These are phyloP conservation scores for Auricularia auricula-judae DNA, from an alignment of 768 basidiomycete genomes.

Conservation along the genomic window DNA sequence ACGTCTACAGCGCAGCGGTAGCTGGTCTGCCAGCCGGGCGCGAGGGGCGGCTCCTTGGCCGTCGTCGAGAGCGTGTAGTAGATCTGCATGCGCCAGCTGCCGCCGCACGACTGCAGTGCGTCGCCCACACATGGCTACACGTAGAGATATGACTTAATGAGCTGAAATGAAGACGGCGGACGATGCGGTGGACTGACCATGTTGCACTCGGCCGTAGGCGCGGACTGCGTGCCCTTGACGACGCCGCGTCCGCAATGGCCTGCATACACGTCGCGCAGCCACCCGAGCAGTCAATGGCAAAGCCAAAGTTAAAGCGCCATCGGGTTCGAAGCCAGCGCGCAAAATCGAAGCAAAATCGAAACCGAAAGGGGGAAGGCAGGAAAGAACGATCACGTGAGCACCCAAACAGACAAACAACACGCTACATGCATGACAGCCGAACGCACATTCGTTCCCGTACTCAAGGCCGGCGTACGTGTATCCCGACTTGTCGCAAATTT, in stretches of 20 bases:
- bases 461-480: background rate
- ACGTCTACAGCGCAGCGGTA: background rate
- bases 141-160: background rate
- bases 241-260: background rate
- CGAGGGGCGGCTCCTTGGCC: background rate
- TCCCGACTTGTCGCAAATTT: background rate
- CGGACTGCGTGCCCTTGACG: background rate
- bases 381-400: background rate
- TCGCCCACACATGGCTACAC: background rate
- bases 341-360: too few species aligned
- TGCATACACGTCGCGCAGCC: background rate
- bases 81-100: background rate
- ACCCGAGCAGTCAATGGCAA: too few species aligned
- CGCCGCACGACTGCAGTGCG: background rate
- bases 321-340: too few species aligned
- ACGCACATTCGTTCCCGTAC: background rate
- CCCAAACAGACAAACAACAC: background rate
- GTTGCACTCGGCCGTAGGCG: background rate
- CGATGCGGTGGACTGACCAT: background rate
- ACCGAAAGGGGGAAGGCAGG: too few species aligned
- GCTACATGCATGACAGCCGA: background rate
- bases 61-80: background rate
- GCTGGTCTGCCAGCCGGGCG: background rate
- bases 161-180: background rate
- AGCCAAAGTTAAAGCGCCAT: too few species aligned